Percentiles rank a stretch among this genome's conserved stretches.
Conservation (phyloP, 768 basidiomycete species). For the Stropharia rugosoannulata region DNA sequence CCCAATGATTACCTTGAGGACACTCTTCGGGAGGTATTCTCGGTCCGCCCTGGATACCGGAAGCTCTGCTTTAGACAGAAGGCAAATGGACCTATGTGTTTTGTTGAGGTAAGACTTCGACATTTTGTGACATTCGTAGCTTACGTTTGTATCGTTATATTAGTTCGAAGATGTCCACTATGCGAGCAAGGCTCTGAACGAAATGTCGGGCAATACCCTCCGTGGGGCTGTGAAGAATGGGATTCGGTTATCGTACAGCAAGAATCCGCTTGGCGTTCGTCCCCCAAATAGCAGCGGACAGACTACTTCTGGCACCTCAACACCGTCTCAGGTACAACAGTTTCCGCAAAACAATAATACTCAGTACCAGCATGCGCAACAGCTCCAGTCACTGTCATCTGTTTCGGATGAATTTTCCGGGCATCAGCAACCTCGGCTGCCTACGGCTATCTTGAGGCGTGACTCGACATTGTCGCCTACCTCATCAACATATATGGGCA, state of each 20-base stretch:
- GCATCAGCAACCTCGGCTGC: constrained; percentile 13
- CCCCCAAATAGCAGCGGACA: constrained; percentile 62
- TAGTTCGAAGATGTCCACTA: constrained; percentile 89
- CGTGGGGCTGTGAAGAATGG: constrained; percentile 91
- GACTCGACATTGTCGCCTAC: constrained; percentile 18
- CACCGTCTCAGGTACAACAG: constrained; percentile 42
- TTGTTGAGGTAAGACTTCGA: constrained; percentile 76
- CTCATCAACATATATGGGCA: constrained; percentile 2
- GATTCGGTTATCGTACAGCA: constrained; percentile 95
- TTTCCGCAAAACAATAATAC: constrained; percentile 27
- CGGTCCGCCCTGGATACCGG: constrained; percentile 77
- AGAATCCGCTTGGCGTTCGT: constrained; percentile 94
- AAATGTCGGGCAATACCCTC: constrained; percentile 89
- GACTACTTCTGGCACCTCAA: constrained; percentile 23
- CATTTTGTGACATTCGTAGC: constrained; percentile 42
- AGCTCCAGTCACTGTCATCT: constrained; percentile 2
- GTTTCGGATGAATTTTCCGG: constrained; percentile 19
- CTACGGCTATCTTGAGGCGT: constrained; percentile 12
- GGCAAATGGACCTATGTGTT: constrained; percentile 98
- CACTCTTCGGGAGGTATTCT: constrained; percentile 79
- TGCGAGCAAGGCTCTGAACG: constrained; percentile 85
- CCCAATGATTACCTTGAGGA: constrained; percentile 86
- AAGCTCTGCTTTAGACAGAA: constrained; percentile 95
- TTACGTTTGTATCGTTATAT: constrained; percentile 4
- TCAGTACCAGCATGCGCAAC: too few species aligned